These are phyloP conservation scores for Quercus agrifolia DNA, from an alignment of 306 rosid genomes.

Conservation along the genomic window DNA sequence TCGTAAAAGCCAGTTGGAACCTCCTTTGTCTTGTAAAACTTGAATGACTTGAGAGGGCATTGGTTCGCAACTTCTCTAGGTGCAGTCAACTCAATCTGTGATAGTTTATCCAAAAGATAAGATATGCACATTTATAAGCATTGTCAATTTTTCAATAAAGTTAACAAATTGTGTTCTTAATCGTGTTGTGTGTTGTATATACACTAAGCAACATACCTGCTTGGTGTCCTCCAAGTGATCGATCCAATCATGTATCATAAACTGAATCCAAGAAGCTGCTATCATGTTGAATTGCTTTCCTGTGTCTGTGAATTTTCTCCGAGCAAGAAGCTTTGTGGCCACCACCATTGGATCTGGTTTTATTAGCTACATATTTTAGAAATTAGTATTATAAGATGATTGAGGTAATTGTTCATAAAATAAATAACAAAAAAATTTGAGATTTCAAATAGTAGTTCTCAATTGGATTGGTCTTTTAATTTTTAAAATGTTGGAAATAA, in stretches of 20 bases:
- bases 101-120: neutral
- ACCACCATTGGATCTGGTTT: constrained; percentile 60
- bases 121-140: neutral
- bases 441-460: too few relatives aligned
- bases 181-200: neutral
- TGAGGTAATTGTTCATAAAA: too few relatives aligned
- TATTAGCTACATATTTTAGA: constrained; percentile 27
- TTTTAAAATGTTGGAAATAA: too few relatives aligned
- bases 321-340: constrained; percentile 46
- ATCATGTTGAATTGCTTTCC: constrained; percentile 61
- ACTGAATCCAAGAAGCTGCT: constrained; percentile 72
- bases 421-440: neutral
- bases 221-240: constrained; percentile 57
- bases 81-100: constrained; percentile 39
- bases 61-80: constrained; percentile 44
- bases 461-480: too few relatives aligned
- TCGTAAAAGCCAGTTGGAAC: constrained; percentile 37
- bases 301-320: constrained; percentile 40
- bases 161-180: neutral
- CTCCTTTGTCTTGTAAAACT: constrained; percentile 51
- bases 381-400: neutral
- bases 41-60: constrained; percentile 56
- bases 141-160: neutral
- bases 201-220: constrained; percentile 21
- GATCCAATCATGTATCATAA: constrained; percentile 67